A percentile compares a stretch with the other conserved stretches of the same genome.
These are phyloP conservation scores for Mycena amicta DNA, from an alignment of 768 basidiomycete genomes.

Conservation along the genomic window DNA sequence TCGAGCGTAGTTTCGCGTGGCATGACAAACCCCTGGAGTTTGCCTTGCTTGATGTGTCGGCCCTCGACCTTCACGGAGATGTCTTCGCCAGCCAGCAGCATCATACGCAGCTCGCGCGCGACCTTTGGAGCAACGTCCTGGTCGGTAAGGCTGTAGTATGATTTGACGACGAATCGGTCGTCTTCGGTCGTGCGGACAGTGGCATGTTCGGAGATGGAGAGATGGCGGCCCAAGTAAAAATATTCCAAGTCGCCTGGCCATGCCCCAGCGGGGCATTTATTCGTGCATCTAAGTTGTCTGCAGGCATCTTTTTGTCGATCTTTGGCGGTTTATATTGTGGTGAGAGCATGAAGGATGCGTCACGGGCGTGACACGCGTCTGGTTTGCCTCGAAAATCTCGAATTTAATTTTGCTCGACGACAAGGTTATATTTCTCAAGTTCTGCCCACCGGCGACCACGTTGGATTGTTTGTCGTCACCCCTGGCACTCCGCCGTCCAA, in stretches of 20 bases:
- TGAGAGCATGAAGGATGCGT: too few species aligned
- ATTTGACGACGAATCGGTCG: neutral
- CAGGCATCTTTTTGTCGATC: too few species aligned
- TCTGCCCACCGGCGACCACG: constrained; percentile 47
- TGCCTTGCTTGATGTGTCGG: constrained; percentile 30
- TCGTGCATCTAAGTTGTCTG: neutral
- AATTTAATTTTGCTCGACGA: too few species aligned
- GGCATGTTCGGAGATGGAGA: neutral
- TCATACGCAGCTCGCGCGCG: constrained; percentile 5
- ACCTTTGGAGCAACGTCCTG: neutral
- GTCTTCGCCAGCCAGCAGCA: constrained; percentile 7
- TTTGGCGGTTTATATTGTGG: too few species aligned
- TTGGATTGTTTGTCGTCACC: constrained; percentile 58
- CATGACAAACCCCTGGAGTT: too few species aligned
- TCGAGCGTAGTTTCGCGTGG: too few species aligned
- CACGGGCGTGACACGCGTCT: too few species aligned
- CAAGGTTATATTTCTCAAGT: too few species aligned
- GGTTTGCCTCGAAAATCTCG: too few species aligned
- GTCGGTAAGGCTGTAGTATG: neutral
- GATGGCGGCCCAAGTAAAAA: neutral
- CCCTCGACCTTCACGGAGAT: neutral
- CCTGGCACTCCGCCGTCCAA: constrained; percentile 70
- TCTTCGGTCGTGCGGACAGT: neutral
- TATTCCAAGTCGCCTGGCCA: constrained; percentile 3
- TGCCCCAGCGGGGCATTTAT: neutral